Base-by-base conservation (phyloP, 371 early-diverging fungal species). In the Nematocida parisii region DNA sequence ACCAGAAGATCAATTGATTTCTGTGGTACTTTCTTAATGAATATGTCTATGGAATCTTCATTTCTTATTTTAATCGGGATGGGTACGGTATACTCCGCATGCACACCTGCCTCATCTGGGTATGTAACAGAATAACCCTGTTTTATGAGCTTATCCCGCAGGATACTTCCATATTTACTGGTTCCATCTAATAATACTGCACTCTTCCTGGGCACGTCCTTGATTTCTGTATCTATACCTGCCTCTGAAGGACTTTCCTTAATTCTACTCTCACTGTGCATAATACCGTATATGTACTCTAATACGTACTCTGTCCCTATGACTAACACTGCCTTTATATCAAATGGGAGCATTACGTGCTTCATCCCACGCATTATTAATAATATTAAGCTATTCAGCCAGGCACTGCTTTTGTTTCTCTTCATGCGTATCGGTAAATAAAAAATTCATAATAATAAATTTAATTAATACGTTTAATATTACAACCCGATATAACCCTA, bases 41-140 rank as follows among this genome's bases (percentile, higher is more conserved):
- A 77, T 20, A 55, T 13, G 13, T 77, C 71, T 15, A 71, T 61
- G 15, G 80, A 77, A 57, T 70, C 80, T 57, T 77, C 64, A 39
- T 64, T 45, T 60, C 62, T 45, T 77, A 58, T 77, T 54, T 24
- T 55, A 22, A 61, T n/a, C 1, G 44, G 68, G 6, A 77, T 68
- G 0, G 22, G 13, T 42, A 39, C n/a, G 9, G 9, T 42, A 6
- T 33, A 40, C 1, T 73, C 73, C 11, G 1, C 2, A 13, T 54
- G n/a, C 5, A 1, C 39, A 5, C 20, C 2, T 33, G n/a, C 7
- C 39, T 45, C 42, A 18, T n/a, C 42, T 9, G 80, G 80, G n/a
- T 57, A 56, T n/a, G 70, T 24, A n/a, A 77, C 80, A 40, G 20
- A 46, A 47, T 77, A 77, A 60, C 80, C 68, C 1, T 20, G 4